Base-by-base conservation (phyloP, 2,329 filamentous ascomycete species). In the Colletotrichum eleusines region DNA sequence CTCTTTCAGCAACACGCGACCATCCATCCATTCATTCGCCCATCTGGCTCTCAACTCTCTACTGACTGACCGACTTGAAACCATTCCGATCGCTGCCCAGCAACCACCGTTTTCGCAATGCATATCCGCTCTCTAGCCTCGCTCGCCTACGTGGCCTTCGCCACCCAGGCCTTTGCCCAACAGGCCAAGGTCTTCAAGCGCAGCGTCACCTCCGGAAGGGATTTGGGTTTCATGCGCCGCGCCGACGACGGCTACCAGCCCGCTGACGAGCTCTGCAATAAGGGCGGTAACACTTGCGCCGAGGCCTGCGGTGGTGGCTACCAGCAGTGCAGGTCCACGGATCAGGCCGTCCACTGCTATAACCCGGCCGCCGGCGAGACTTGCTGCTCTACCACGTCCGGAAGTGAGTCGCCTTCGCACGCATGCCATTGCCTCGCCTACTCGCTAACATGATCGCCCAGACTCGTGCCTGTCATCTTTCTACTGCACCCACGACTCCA, bases 401-500 rank as follows among this genome's bases (percentile, higher is more conserved):
- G 89, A 81, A 87, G 87, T 89, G 82, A 76, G 85, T 85, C 58
- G 58, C n/a, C 14, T 16, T 48, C 48, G 14, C 50, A 8, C 20
- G 8, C 33, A 16, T 55, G 20, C 28, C 18, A 28, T 12, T 33
- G 23, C 28, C 18, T 40, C 9, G 54, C 28, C 6, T 61, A 5
- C 31, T 55, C 18, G 57, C 66, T 72, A 51, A 72, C 69, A 54
- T 50, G 48, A 54, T 5, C n/a, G 18, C 65, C 35, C 63, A 90
- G 88, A 89, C 79, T 88, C 89, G 40, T 91, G 89, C 78, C 85
- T 88, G 40, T 78, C 80, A 20, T 88, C 87, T 60, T 91, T 87
- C 82, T 91, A 87, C 83, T 91, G 90, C 82, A 85, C 87, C n/a
- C 82, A 85, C 74, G 85, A 90, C 76, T 77, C 79, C 63, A 75